Evolutionary conservation across 305 asterid genomes (phyloP).

Genomic region (Solanum hybrid): DNA sequence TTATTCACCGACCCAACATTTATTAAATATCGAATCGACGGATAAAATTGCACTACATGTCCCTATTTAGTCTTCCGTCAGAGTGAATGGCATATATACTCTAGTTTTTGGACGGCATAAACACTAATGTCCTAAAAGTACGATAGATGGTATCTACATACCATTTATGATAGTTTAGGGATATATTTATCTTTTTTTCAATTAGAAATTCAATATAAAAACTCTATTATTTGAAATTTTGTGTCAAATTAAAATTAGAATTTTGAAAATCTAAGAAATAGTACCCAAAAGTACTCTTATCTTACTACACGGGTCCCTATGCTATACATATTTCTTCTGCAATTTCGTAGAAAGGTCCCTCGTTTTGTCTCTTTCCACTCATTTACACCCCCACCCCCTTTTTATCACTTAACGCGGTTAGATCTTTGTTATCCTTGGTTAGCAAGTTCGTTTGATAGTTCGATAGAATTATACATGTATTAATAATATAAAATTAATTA

Average conservation of each 20-base stretch:
- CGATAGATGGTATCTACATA: too few species aligned
- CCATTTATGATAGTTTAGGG: too few species aligned
- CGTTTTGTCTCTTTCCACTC: not conserved
- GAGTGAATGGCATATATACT: accelerated
- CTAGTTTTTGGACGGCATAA: too few species aligned
- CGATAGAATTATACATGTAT: not conserved
- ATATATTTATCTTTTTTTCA: too few species aligned
- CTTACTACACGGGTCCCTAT: not conserved
- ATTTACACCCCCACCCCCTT: not conserved
- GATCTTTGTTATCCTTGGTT: not conserved
- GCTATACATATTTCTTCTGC: not conserved
- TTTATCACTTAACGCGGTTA: not conserved
- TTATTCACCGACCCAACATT: not conserved
- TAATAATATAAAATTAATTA: too few species aligned
- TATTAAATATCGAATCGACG: too few species aligned
- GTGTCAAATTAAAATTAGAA: accelerated
- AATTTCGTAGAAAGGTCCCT: not conserved
- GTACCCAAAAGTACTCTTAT: not conserved
- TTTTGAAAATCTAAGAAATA: not conserved
- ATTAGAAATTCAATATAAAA: too few species aligned
- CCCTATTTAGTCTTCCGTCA: too few species aligned
- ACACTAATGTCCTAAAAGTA: too few species aligned
- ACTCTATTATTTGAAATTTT: not conserved
- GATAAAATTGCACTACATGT: too few species aligned
- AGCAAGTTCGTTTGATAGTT: too few species aligned